Evolutionary conservation across 768 basidiomycete genomes (phyloP), one percentile per base, ranked within the genome.

Genomic region (Lentinula detonsa): DNA sequence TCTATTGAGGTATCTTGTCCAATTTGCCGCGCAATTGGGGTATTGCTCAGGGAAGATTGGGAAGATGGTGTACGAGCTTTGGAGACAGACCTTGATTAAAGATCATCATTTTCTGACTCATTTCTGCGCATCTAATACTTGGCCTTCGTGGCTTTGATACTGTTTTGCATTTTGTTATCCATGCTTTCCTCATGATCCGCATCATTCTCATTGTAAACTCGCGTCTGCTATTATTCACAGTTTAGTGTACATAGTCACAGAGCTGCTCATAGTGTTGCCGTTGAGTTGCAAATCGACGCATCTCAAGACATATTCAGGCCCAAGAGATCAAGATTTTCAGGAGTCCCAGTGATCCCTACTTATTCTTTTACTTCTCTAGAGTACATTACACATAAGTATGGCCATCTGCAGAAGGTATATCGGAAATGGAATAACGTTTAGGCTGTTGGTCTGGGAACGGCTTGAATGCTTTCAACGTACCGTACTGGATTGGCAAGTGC

Each of bases 1-100:
- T 67, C 68, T 21, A 83, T 90, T 0, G 84, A 88, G 68, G 87
- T 91, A n/a, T 81, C 83, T 16, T 92, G 91, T 70, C 86, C 88
- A 1, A 80, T 88, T 6, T 93, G 91, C 67, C 71, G 89, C 52
- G 79, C 79, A 42, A 75, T 77, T n/a, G 91, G 91, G 15, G 76
- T 72, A 60, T 78, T 91, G 18, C 75, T 77, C 39, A 78, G 78
- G 68, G 74, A 69, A 13, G 87, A 88, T 48, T 93, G 90, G 90
- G 76, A 80, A 23, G 60, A 61, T 23, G 60, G n/a, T 18, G 50
- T 51, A 9, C 31, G 59, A 39, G 49, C 59, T 8, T 49, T 59
- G 31, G 55, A 42, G 40, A 6, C 40, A 16, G 37, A 43, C 5
- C 40, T 56, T 8, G 40, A 23, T 4, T 40, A n/a, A 18, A 42